Conservation (phyloP, 208 protist species). For the Leishmania aethiopica region DNA sequence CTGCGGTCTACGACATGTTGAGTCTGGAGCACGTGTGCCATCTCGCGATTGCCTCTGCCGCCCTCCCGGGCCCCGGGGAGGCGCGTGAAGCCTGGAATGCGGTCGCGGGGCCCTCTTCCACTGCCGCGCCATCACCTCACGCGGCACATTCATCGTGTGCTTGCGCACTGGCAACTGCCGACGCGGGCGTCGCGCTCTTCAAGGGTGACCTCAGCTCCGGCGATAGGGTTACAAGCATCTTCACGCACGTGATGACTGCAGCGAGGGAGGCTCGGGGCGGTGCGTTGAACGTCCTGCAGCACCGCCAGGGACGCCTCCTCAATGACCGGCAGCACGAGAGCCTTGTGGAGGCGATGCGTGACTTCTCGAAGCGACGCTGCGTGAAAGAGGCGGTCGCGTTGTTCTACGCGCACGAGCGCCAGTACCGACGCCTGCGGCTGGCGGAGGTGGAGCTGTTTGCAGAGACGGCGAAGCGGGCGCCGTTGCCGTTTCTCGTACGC, state of each 20-base stretch:
- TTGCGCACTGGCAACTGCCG: background rate
- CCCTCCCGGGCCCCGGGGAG: background rate
- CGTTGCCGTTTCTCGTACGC: conserved; percentile 38
- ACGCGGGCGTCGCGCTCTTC: background rate
- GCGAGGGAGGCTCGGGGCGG: background rate
- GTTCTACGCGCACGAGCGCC: conserved; percentile 45
- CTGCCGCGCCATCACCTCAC: background rate
- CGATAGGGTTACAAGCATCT: background rate
- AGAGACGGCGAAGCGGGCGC: conserved; percentile 38
- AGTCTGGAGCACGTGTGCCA: conserved; percentile 19
- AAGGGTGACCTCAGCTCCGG: background rate
- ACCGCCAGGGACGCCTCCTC: conserved; percentile 28
- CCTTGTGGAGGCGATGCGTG: conserved; percentile 33
- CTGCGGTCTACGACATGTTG: conserved; percentile 1
- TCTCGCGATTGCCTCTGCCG: conserved; percentile 14
- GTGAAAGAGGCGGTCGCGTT: conserved; percentile 39
- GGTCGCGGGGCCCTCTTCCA: background rate
- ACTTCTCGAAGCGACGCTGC: conserved; percentile 25
- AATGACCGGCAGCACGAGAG: conserved; percentile 37
- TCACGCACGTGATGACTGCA: background rate
- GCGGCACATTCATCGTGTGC: background rate
- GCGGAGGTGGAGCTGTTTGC: conserved; percentile 57
- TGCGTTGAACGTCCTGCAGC: conserved; percentile 13
- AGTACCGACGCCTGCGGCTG: conserved; percentile 28
- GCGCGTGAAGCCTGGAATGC: background rate